Evolutionary conservation across 2,329 filamentous ascomycete species (phyloP), one percentile per base, ranked within the genome.

Genomic region (Celoporthe dispersa): DNA sequence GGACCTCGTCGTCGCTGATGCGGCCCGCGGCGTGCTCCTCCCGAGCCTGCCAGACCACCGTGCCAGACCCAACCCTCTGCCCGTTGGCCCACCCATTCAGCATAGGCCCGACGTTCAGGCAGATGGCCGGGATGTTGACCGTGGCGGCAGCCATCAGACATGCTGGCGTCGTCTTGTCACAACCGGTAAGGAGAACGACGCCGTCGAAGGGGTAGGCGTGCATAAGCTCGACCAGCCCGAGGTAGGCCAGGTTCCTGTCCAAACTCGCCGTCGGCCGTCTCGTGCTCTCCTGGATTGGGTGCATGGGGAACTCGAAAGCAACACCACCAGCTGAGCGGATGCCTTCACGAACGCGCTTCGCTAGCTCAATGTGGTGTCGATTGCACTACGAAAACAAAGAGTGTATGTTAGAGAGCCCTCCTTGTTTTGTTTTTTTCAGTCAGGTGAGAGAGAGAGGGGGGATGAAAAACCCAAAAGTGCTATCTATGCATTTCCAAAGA

Each of bases 51-150:
- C 84, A 86, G 11, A 85, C 73, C 12, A 85, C 80, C 61, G 80
- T 81, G 0, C 84, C 84, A 0, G 83, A 81, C 12, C 84, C 84
- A 16, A 82, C 80, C 39, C 80, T 75, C 41, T 82, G 76, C 8
- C 77, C 79, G 33, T 80, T 78, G 14, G 80, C 72, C 72, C 83
- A 84, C 4, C 84, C 84, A 71, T 86, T 86, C 31, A 86, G 76
- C 84, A 86, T 86, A 1, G 84, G 84, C 1, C 84, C 84, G 33
- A 86, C 84, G 66, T 86, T 86, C 66, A 86, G 78, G 73, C 83
- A 85, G 66, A 86, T 83, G 11, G 84, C 81, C 1, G 84, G 84
- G 25, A 86, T 84, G 71, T 86, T 85, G 75, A 86, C 79, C 2
- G 84, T 85, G 53, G 84, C 83, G 5, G 84, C 84, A 19, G 84